Evolutionary conservation across 1,284 basidiomycete species (phyloP).

Genomic region (Sparassis latifolia): DNA sequence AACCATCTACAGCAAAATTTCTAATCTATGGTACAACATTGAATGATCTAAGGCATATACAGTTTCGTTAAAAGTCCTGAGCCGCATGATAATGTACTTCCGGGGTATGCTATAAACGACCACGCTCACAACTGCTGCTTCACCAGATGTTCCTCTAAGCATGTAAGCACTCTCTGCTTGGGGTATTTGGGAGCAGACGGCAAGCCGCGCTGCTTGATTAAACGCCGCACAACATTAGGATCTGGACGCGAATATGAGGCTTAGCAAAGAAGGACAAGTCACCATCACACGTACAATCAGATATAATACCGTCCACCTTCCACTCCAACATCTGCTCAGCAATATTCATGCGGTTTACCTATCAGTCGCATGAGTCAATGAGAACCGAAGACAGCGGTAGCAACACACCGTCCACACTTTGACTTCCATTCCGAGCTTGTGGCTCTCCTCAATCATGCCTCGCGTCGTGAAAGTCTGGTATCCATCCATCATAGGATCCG

Average conservation of each 20-base stretch:
- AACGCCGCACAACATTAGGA: conserved; percentile 47
- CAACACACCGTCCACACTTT: conserved; percentile 67
- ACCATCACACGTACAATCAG: conserved; percentile 41
- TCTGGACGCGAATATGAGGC: conserved; percentile 22
- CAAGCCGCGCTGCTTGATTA: conserved; percentile 43
- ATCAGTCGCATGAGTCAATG: neutral
- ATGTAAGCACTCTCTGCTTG: conserved; percentile 48
- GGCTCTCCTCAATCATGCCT: conserved; percentile 63
- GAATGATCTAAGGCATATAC: too few species aligned
- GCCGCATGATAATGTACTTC: too few species aligned
- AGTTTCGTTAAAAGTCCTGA: too few species aligned
- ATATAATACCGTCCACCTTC: conserved; percentile 69
- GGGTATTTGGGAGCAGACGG: conserved; percentile 48
- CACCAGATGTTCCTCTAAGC: conserved; percentile 42
- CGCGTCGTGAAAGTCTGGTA: conserved; percentile 57
- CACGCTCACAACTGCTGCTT: conserved; percentile 4
- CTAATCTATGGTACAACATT: too few species aligned
- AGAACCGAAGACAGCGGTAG: neutral
- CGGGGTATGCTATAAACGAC: too few species aligned
- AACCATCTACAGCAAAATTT: too few species aligned
- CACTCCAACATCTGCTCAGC: conserved; percentile 51
- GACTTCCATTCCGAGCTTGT: conserved; percentile 54
- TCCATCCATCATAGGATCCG: conserved; percentile 39
- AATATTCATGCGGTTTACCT: conserved; percentile 57
- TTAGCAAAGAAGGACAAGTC: too few species aligned